phyloP scores from a whole-genome alignment of 2,329 filamentous ascomycete genomes.

The Ceratocystis cacaofunesta region DNA sequence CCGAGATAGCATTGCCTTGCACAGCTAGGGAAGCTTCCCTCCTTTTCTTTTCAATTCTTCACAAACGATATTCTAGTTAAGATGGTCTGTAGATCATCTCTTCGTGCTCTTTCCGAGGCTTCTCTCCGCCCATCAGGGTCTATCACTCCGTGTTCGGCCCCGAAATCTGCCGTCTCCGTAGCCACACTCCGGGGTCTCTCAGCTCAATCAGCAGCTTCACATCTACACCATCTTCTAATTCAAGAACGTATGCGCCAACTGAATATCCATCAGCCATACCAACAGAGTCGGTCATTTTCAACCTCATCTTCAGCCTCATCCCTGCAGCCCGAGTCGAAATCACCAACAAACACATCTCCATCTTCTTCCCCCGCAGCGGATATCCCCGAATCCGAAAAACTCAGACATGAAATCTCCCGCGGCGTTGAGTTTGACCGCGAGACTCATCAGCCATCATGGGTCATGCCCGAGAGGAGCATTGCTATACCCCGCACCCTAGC shows the following conservation, averaged over 20 bases:
- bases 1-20: neutral
- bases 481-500: neutral
- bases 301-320: neutral
- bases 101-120: slow-evolving; percentile 14
- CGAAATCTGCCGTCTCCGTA: neutral
- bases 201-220: neutral
- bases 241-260: slow-evolving; percentile 12
- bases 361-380: neutral
- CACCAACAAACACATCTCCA: neutral
- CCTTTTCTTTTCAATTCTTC: neutral
- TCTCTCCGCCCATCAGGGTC: slow-evolving; percentile 4
- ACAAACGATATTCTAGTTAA: neutral
- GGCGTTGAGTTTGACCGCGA: slow-evolving; percentile 14
- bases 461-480: slow-evolving; percentile 10
- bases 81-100: slow-evolving; percentile 10
- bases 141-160: neutral
- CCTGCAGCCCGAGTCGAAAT: neutral
- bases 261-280: neutral
- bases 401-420: slow-evolving; percentile 14
- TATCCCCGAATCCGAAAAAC: slow-evolving; percentile 6
- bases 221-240: slow-evolving; percentile 7
- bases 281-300: slow-evolving; percentile 7
- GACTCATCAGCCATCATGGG: slow-evolving; percentile 15
- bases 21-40: neutral
- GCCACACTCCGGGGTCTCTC: slow-evolving; percentile 2